Base-by-base conservation (phyloP, 208 protist genomes). In the Angomonas ambiguus region DNA sequence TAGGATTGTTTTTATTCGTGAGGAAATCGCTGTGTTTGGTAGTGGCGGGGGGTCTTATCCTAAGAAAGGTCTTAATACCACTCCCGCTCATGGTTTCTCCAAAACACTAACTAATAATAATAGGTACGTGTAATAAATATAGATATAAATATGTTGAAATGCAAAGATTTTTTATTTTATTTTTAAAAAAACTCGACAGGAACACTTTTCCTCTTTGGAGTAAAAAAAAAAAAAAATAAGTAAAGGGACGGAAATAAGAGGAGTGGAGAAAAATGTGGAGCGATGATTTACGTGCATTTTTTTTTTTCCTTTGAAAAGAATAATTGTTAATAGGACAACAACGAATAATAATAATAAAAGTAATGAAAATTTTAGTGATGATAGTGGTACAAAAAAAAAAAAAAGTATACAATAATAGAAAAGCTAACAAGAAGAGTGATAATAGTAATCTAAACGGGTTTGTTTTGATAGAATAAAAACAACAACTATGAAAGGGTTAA, bases 41-140 rank as follows among this genome's bases (percentile, higher is more conserved):
- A 30, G 81, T 85, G 11, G 78, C 74, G 13, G 77, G 62, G 0
- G 88, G 88, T 1, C 89, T 82, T 61, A 95, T 76, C 41, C 89
- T 79, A 10, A 95, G 66, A 69, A 88, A 95, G 33, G 91, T 78
- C 3, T 74, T 80, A 69, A 94, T 94, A 41, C 82, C 80, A 60
- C 38, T 45, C 38, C n/a, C n/a, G n/a, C n/a, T n/a, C n/a, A n/a
- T n/a, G n/a, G n/a, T n/a, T n/a, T n/a, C n/a, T n/a, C n/a, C n/a
- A n/a, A n/a, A n/a, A n/a, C n/a, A n/a, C n/a, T n/a, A n/a, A n/a
- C n/a, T n/a, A n/a, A 11, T 11, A 48, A 48, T 20, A 48, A 18
- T 48, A 20, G 41, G 18, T 20, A 18, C 11, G 18, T 48, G 41
- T 48, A 48, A 48, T 20, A 48, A 48, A 48, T 20, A 48, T 20